These are phyloP conservation scores for Komagataea norvegica DNA, from an alignment of 1,139 yeast species.

Conservation along the genomic window DNA sequence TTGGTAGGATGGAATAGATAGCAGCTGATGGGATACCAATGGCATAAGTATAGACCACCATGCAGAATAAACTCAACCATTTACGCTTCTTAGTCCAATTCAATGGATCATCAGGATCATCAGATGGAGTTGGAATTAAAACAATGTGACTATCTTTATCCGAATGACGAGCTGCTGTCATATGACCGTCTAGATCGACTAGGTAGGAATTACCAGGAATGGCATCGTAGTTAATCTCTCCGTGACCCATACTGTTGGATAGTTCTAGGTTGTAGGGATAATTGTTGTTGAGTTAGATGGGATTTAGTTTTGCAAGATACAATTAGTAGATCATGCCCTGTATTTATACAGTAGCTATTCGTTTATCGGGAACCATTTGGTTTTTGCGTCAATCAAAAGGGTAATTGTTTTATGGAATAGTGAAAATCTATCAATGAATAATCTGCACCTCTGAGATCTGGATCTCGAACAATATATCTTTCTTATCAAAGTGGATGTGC, in stretches of 20 bases:
- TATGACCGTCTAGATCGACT: slow-evolving; percentile 40
- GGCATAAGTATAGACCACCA: slow-evolving; percentile 39
- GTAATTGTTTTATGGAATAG: no score
- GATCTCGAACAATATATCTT: no score
- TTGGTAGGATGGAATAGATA: slow-evolving; percentile 41
- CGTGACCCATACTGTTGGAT: neutral
- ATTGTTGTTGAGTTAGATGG: no score
- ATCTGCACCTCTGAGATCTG: no score
- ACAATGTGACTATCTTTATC: slow-evolving; percentile 34
- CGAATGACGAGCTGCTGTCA: slow-evolving; percentile 23
- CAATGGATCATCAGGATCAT: slow-evolving; percentile 45
- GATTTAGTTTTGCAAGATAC: no score
- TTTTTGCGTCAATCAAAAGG: no score
- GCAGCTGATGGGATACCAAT: slow-evolving; percentile 46
- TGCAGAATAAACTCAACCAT: slow-evolving; percentile 33
- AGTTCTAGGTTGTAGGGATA: neutral
- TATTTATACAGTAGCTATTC: no score
- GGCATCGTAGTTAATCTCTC: slow-evolving; percentile 32
- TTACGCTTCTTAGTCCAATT: slow-evolving; percentile 40
- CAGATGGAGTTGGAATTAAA: slow-evolving; percentile 30
- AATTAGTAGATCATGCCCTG: no score
- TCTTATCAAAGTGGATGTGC: no score
- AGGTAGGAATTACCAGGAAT: slow-evolving; percentile 63
- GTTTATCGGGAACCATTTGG: no score
- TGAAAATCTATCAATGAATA: no score